Evolutionary conservation across 1,284 basidiomycete genomes (phyloP).

Genomic region (Athelia psychrophila): DNA sequence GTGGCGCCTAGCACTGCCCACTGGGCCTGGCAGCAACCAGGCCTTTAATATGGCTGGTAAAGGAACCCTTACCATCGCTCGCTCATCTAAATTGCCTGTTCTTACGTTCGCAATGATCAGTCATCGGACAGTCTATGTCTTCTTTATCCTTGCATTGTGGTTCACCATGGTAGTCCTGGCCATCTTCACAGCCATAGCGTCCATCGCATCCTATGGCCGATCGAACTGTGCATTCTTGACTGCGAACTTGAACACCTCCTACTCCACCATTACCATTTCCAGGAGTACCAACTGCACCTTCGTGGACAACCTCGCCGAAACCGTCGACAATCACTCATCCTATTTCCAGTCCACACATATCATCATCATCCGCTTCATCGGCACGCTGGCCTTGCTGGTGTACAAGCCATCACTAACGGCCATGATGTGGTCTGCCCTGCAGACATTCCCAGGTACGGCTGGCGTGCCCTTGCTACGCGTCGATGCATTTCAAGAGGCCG

Average conservation of each 20-base stretch:
- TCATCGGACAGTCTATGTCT: too few relatives aligned
- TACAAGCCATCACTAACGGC: neutral
- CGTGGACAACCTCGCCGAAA: neutral
- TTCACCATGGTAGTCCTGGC: neutral
- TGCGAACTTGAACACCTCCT: neutral
- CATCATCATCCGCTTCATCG: neutral
- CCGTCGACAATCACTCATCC: neutral
- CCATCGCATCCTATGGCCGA: neutral
- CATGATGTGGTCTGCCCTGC: neutral
- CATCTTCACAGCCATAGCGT: neutral
- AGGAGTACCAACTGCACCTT: neutral
- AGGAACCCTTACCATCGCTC: too few relatives aligned
- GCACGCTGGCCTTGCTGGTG: neutral
- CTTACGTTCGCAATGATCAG: too few relatives aligned
- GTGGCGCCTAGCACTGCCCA: too few relatives aligned
- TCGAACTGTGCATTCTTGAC: neutral
- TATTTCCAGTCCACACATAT: neutral
- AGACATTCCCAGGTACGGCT: neutral
- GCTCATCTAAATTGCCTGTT: too few relatives aligned
- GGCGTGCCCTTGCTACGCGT: neutral
- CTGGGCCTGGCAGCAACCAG: too few relatives aligned
- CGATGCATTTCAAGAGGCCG: neutral
- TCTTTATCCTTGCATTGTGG: neutral
- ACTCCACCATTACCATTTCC: neutral
- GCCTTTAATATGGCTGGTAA: too few relatives aligned